Evolutionary conservation across 2,329 filamentous ascomycete species (phyloP).

Genomic region (Didymella lethalis): DNA sequence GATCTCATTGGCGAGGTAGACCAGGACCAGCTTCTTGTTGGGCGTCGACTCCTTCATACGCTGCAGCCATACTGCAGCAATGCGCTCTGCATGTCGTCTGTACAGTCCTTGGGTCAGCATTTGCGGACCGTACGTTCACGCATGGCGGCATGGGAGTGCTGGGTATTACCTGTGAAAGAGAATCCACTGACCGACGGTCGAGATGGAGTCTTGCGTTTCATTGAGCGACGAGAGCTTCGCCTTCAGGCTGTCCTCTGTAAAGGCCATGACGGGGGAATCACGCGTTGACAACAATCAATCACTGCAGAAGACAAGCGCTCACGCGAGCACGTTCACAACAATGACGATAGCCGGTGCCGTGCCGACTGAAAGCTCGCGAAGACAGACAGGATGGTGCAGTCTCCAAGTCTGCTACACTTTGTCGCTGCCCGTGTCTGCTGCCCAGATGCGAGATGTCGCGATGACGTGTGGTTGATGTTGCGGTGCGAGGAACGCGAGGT

Average conservation of each 20-base stretch:
- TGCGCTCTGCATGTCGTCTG: constrained; percentile 90
- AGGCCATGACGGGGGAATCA: constrained; percentile 72
- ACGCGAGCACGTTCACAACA: constrained; percentile 33
- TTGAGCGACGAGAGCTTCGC: constrained; percentile 95
- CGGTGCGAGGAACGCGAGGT: constrained; percentile 24
- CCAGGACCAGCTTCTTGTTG: constrained; percentile 84
- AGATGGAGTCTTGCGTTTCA: constrained; percentile 96
- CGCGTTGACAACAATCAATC: constrained; percentile 26
- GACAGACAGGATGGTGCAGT: constrained; percentile 1
- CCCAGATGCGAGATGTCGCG: constrained; percentile 27
- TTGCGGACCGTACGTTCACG: constrained; percentile 13
- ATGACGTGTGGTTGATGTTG: constrained; percentile 33
- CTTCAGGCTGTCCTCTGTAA: constrained; percentile 93
- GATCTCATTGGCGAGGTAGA: constrained; percentile 97
- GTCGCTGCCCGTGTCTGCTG: constrained; percentile 19
- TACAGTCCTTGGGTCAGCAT: constrained; percentile 30
- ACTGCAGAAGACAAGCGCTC: constrained; percentile 29
- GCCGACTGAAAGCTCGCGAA: constrained; percentile 2
- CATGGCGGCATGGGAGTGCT: constrained; percentile 2
- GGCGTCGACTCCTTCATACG: constrained; percentile 86
- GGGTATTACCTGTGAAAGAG: constrained; percentile 89
- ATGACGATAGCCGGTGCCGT: constrained; percentile 5
- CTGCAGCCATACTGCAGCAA: constrained; percentile 90
- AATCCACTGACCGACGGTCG: constrained; percentile 97
- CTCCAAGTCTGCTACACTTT: constrained; percentile 13